Base-by-base conservation (phyloP, 257 asterid genomes). In the Linaria vulgaris region DNA sequence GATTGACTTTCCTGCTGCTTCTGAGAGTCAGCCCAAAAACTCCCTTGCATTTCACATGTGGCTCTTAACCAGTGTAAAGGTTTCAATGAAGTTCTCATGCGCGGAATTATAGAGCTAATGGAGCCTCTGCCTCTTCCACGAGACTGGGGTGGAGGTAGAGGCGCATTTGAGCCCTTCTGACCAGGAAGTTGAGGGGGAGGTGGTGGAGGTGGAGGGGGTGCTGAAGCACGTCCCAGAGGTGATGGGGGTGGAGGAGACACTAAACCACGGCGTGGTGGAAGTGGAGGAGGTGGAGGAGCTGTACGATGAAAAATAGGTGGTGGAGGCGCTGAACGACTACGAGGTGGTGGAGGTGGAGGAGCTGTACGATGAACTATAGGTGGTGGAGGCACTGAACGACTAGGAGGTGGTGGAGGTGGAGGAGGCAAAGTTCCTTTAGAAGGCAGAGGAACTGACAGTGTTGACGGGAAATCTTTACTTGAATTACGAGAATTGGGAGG, bases 51-150 rank as follows among this genome's bases (percentile, higher is more conserved):
- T 50, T 95, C 96, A 61, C 96, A 80, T 66, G 98, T 86, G 69
- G 88, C 98, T 85, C 88, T 92, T 34, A 87, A 90, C 98, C 98
- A 92, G 63, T 92, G 97, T 70, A 92, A 85, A 58, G 98, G 97
- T 80, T 92, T 92, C 58, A 92, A 52, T 56, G 98, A 74, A 57
- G 91, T 64, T 80, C 85, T 92, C 63, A 85, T 92, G 3, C 95
- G 94, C 63, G 97, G 97, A 67, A 86, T 92, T 46, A 87, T 76
- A 68, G 89, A 73, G 69, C 81, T 87, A 55, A 61, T 63, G 46
- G 84, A 67, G 69, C 74, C 80, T 79, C 91, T 83, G 70, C 91
- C 92, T 78, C 86, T 78, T 56, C 85, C 96, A 53, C 73, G 64
- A 69, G 90, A 68, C 23, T 54, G 82, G 51, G 88, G 82, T 16